Evolutionary conservation across 305 asterid genomes (phyloP).

Genomic region (Striga hermonthica): DNA sequence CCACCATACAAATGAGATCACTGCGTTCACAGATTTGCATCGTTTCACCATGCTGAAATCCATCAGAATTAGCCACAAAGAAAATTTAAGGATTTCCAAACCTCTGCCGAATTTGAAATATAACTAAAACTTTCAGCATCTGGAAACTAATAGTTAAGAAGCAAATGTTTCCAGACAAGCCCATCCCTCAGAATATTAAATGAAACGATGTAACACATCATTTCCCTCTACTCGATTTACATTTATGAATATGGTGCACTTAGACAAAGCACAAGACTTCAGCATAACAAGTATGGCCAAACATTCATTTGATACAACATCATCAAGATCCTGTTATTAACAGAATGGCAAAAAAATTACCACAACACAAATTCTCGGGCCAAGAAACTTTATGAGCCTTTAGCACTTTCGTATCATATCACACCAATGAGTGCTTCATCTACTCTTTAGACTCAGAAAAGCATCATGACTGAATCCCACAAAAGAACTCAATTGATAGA

Average conservation of each 20-base stretch:
- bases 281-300: no score
- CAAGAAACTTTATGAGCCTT: slow-evolving; percentile 5
- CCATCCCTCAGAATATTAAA: no score
- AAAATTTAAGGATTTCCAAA: not conserved
- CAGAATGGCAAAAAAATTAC: not conserved
- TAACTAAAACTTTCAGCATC: slow-evolving; percentile 1
- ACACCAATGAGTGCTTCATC: not conserved
- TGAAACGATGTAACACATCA: no score
- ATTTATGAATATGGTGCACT: no score
- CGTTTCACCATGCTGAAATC: slow-evolving; percentile 59
- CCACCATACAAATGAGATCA: slow-evolving; percentile 92
- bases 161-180: not conserved
- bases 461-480: not conserved
- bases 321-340: slow-evolving; percentile 17
- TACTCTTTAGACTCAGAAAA: slow-evolving; percentile 1
- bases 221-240: no score
- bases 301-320: no score
- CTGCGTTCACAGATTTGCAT: slow-evolving; percentile 80
- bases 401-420: slow-evolving; percentile 8
- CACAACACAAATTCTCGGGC: not conserved
- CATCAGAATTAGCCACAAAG: slow-evolving; percentile 28
- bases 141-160: not conserved
- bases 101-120: no score
- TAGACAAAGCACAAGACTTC: no score
- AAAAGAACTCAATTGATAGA: not conserved